Evolutionary conservation across 352 stramenopile genomes (phyloP).

Genomic region (Pythium rishiriense): DNA sequence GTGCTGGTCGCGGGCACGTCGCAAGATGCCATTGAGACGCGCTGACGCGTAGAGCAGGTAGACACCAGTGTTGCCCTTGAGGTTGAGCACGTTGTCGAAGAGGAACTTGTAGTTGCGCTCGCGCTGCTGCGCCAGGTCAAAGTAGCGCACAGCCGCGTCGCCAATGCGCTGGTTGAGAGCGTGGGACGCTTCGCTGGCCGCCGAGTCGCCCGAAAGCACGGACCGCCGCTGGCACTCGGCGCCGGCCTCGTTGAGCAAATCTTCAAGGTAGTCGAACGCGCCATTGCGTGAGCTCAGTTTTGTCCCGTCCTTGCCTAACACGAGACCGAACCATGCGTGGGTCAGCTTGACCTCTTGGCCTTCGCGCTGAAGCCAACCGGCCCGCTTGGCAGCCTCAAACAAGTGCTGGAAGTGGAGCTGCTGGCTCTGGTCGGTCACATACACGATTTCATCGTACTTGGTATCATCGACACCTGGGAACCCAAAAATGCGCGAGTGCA

Average conservation of each 20-base stretch:
- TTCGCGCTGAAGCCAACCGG: constrained; percentile 39
- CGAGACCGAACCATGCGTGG: constrained; percentile 76
- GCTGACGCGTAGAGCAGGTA: constrained; percentile 85
- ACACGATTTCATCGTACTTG: constrained; percentile 77
- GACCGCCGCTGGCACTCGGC: constrained; percentile 65
- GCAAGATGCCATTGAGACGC: constrained; percentile 70
- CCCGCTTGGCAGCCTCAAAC: constrained; percentile 56
- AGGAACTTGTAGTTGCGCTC: constrained; percentile 87
- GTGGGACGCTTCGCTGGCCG: constrained; percentile 4
- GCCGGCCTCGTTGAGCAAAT: constrained; percentile 65
- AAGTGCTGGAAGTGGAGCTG: constrained; percentile 81
- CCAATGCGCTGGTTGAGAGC: constrained; percentile 58
- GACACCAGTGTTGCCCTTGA: constrained; percentile 84
- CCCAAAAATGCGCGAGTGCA: constrained; percentile 74
- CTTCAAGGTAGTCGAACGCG: constrained; percentile 75
- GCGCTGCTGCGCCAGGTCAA: constrained; percentile 80
- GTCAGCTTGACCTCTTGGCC: constrained; percentile 50
- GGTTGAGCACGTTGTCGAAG: constrained; percentile 76
- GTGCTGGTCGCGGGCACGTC: constrained; percentile 45
- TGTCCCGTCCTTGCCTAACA: constrained; percentile 73
- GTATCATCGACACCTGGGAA: constrained; percentile 64
- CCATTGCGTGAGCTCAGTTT: constrained; percentile 86
- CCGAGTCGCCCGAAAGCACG: constrained; percentile 29
- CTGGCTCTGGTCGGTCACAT: constrained; percentile 83
- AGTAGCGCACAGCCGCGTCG: constrained; percentile 81